Base-by-base conservation (phyloP, 1,284 basidiomycete genomes). In the Porodaedalea pini region DNA sequence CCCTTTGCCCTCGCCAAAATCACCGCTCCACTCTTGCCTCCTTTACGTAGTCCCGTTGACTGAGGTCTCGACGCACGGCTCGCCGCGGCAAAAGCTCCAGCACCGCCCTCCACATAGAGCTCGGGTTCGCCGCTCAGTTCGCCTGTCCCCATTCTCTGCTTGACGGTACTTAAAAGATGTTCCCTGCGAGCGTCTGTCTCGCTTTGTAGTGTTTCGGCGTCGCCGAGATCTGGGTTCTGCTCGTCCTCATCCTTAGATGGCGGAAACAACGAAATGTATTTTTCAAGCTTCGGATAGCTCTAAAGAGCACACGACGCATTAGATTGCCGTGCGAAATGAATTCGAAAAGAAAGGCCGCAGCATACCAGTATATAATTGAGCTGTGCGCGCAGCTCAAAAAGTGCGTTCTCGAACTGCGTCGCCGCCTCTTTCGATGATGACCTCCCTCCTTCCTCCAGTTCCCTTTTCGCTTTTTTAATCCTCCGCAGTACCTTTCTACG, bases 241-340 rank as follows among this genome's bases (percentile, higher is more conserved):
- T 73, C 69, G 51, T 71, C 70, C 44, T 73, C 65, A 51, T 81
- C 82, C 23, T 76, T 75, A 67, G 80, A 82, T 1, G 88, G 81
- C 2, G 92, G 90, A 69, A 92, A 94, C 36, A 95, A 75, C 2
- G 92, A 86, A 43, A 94, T 85, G 69, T 94, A 95, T 75, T 90
- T 94, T 67, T 85, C 81, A 19, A 80, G 75, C 71, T 88, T 92
- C 2, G 92, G 89, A 66, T 87, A 90, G 69, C 91, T 80, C 88
- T 92, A 59, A 32, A 15, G 32, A 55, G 6, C 40, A 17, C 15
- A 41, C 40, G 43, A 56, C 41, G 39, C 23, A 45, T 45, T 25
- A 19, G 40, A 49, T 13, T 59, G 34, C 57, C 39, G 23, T 17
- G 48, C 45, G 37, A 17, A 45, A 7, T 40, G 34, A 27, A 43